Conservation (phyloP, 2,329 filamentous ascomycete genomes). For the Zarea fungicola region DNA sequence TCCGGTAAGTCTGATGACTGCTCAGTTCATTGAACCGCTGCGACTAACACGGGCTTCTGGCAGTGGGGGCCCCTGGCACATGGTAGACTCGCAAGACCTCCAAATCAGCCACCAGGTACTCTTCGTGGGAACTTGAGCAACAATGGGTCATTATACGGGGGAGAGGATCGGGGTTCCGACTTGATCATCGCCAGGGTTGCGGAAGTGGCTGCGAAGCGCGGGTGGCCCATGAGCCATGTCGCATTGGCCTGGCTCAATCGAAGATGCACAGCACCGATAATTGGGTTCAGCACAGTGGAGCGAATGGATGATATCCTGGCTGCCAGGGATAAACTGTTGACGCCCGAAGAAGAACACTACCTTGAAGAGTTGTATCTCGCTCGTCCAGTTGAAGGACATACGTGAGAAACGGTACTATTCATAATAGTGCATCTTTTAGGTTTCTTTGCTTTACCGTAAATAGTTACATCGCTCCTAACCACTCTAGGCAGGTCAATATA, state of each 20-base stretch:
- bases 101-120: not conserved
- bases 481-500: too few species aligned
- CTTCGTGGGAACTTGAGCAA: not conserved
- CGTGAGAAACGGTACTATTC: not conserved
- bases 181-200: constrained; percentile 31
- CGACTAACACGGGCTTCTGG: not conserved
- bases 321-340: constrained; percentile 40
- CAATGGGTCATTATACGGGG: constrained; percentile 32
- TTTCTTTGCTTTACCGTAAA: too few species aligned
- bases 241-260: constrained; percentile 58
- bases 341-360: constrained; percentile 53
- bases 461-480: not conserved
- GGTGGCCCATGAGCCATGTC: constrained; percentile 57
- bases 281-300: constrained; percentile 52
- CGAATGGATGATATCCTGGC: constrained; percentile 57
- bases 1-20: constrained; percentile 7
- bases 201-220: constrained; percentile 51
- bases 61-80: constrained; percentile 2
- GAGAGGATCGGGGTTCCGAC: constrained; percentile 34
- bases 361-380: constrained; percentile 58
- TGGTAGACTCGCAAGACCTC: not conserved
- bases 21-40: too few species aligned
- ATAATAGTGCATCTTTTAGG: not conserved
- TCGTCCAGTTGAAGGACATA: constrained; percentile 38
- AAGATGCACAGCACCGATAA: constrained; percentile 50